Conservation (phyloP, 1,284 basidiomycete species). For the Caloboletus inedulis region DNA sequence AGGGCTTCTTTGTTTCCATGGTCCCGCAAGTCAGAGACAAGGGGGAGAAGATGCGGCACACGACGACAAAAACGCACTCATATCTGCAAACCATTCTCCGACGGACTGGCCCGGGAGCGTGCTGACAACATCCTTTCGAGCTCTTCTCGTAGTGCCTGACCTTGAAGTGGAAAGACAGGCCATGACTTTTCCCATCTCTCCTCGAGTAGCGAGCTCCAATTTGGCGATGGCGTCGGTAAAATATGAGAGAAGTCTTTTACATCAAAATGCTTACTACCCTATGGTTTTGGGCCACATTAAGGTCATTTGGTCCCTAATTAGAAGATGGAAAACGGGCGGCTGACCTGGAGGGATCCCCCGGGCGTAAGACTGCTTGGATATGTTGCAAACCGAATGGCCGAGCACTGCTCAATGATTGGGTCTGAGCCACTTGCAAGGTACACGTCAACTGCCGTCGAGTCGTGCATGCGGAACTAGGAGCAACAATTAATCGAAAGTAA, state of each 20-base stretch:
- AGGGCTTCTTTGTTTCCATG: not conserved
- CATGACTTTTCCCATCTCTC: conserved; percentile 21
- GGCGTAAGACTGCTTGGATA: conserved; percentile 47
- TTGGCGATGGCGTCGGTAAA: conserved; percentile 61
- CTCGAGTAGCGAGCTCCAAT: conserved; percentile 51
- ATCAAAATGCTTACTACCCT: conserved; percentile 30
- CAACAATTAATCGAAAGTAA: not conserved
- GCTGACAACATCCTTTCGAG: conserved; percentile 20
- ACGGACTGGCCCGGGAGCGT: not conserved
- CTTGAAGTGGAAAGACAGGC: conserved; percentile 22
- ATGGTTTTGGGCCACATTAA: not conserved
- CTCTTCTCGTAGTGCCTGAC: conserved; percentile 11
- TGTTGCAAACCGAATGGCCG: conserved; percentile 51
- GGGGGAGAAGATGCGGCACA: not conserved
- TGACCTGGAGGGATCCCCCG: conserved; percentile 15
- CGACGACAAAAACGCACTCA: not conserved
- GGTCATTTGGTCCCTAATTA: not conserved
- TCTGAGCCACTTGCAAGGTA: conserved; percentile 63
- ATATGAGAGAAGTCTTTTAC: conserved; percentile 86
- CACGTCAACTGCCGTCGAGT: conserved; percentile 56
- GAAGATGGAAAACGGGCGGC: conserved; percentile 5
- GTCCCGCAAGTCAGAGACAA: not conserved
- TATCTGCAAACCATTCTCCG: not conserved
- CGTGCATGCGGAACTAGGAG: conserved; percentile 76
- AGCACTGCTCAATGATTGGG: conserved; percentile 75